phyloP scores from a whole-genome alignment of 192 early-diverging fungal genomes.

The Allomyces arbusculus region DNA sequence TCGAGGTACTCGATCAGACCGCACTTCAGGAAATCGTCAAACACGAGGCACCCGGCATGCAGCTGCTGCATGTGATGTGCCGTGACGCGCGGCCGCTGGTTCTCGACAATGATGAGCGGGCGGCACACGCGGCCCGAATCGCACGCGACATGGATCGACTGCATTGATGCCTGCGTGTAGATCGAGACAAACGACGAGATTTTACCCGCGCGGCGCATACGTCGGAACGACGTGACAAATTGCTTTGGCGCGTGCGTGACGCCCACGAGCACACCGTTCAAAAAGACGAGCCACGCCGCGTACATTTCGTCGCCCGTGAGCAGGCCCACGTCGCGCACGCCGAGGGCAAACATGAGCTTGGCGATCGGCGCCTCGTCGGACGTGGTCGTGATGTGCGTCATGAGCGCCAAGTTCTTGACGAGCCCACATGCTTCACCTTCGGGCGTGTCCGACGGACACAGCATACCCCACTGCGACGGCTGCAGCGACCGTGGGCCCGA shows the following conservation, averaged over 20 bases:
- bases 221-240: slow-evolving; percentile 74
- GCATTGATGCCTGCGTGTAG: slow-evolving; percentile 60
- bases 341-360: slow-evolving; percentile 60
- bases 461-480: slow-evolving; percentile 94
- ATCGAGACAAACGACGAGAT: slow-evolving; percentile 81
- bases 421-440: slow-evolving; percentile 97
- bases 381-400: slow-evolving; percentile 97
- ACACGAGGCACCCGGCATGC: slow-evolving; percentile 32
- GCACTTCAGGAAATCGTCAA: slow-evolving; percentile 77
- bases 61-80: slow-evolving; percentile 40
- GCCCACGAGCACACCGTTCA: slow-evolving; percentile 88
- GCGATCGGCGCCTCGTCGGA: slow-evolving; percentile 63
- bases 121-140: slow-evolving; percentile 94
- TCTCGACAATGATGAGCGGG: slow-evolving; percentile 85
- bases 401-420: slow-evolving; percentile 90
- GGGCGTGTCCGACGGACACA: slow-evolving; percentile 91
- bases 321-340: slow-evolving; percentile 71
- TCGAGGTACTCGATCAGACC: slow-evolving; percentile 92
- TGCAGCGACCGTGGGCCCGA: slow-evolving; percentile 89
- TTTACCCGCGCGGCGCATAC: slow-evolving; percentile 63
- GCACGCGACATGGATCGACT: slow-evolving; percentile 72
- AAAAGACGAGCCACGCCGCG: slow-evolving; percentile 64
- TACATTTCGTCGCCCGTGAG: slow-evolving; percentile 77
- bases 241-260: slow-evolving; percentile 56
- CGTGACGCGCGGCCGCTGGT: slow-evolving; percentile 43